These are phyloP conservation scores for Naegleria lovaniensis DNA, from an alignment of 208 protist genomes.

Conservation along the genomic window DNA sequence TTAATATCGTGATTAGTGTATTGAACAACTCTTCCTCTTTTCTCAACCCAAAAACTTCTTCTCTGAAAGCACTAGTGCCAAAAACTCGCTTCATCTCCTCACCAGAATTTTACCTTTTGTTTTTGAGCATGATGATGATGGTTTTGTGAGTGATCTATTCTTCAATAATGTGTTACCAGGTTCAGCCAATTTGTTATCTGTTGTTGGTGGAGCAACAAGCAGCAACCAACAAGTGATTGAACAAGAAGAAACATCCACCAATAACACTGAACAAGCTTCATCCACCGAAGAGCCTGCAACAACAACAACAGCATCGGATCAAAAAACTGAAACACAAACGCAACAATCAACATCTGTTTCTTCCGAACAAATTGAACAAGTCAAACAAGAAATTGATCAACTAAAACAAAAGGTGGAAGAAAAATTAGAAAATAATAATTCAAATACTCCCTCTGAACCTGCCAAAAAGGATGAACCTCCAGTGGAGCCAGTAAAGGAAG, in stretches of 20 bases:
- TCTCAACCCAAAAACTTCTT: not conserved
- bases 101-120: conserved; percentile 22
- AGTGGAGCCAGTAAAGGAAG: not conserved
- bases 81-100: not conserved
- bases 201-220: not conserved
- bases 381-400: not conserved
- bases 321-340: not conserved
- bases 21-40: conserved; percentile 5
- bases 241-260: not conserved
- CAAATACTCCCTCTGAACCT: not conserved
- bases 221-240: not conserved
- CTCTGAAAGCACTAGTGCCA: not conserved
- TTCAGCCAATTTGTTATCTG: not conserved
- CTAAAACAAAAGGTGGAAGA: not conserved
- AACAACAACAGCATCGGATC: not conserved
- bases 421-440: not conserved
- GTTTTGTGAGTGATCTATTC: not conserved
- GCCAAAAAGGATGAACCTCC: not conserved
- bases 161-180: not conserved
- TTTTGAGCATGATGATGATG: conserved; percentile 20
- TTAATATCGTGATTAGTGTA: not conserved
- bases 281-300: not conserved
- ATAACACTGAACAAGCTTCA: not conserved
- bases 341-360: not conserved
- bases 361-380: not conserved